Evolutionary conservation across 257 asterid genomes (phyloP), one percentile per base, ranked within the genome.

Genomic region (Solanum chaucha): DNA sequence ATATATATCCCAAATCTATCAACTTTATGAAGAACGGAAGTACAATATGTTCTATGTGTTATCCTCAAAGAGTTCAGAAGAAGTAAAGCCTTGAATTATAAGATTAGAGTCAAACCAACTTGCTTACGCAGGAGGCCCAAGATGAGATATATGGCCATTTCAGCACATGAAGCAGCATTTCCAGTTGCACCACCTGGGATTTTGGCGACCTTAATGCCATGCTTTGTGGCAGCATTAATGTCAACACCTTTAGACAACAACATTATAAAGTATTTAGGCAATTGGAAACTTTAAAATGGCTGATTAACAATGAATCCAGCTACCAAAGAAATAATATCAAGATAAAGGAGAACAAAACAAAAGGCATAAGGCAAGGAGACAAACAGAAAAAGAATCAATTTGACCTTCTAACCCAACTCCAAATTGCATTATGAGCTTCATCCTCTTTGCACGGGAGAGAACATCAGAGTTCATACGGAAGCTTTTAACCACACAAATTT

Each of bases 41-140:
- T 75, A n/a, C 19, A 75, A 40, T 75, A 11, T 78, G 35, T 44
- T 44, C 24, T 14, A 10, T 8, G 6, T 78, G 36, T 41, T 41
- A 78, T 44, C 14, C 64, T 44, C 84, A 24, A 44, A 78, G 61
- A 41, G 36, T 41, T 77, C 36, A 24, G 38, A 41, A 77, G 15
- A 86, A 72, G 51, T 68, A 36, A 87, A 85, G 84, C 30, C 34
- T 72, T 83, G 58, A 64, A 26, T 74, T 86, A 71, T n/a, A 83
- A 86, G 92, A 86, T 65, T 48, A 80, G 85, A 86, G 88, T 78
- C 59, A 65, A 65, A 91, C 98, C 67, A 92, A 97, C 99, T 90
- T 95, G 99, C 93, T 94, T 97, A 87, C 99, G 99, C 59, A 97
- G 98, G 89, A 97, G 98, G 87, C 98, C 99, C 96, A 97, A 90